Base-by-base conservation (phyloP, 257 asterid species). In the Solanum pinnatisectum region DNA sequence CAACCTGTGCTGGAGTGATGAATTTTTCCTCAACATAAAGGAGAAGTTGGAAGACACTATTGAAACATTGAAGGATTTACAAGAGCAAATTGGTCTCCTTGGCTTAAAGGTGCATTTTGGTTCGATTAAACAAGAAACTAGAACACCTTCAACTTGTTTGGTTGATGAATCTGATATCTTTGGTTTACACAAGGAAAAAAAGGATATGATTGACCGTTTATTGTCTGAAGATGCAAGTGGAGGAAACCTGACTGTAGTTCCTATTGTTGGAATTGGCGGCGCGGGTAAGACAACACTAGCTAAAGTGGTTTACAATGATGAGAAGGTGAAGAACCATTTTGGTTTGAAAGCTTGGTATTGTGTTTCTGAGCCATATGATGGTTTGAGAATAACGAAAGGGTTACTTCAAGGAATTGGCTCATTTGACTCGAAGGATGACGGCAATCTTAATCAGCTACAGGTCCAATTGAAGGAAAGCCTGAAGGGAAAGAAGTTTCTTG, bases 201-300 rank as follows among this genome's bases (percentile, higher is more conserved):
- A 52, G 63, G 63, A 16, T 16, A 18, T 52, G 10, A 5, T 52
- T 52, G n/a, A 6, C 23, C 32, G 70, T 67, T 16, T 88, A 12
- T 18, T 84, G 3, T 35, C 46, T 59, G 52, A n/a, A 56, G 86
- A 52, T 15, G 74, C 40, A 35, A 35, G 4, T 72, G 27, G 3
- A 4, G 49, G 70, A 8, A 8, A 52, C 7, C 63, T 52, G 63
- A 6, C 10, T 52, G n/a, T 52, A 15, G n/a, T 52, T 16, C 63
- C 63, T 52, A 18, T 52, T 52, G 63, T 52, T 52, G 63, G 63
- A 52, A 16, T 52, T n/a, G 63, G n/a, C 23, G 63, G 63, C 0
- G 10, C 18, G 10, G 96, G 95, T 83, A 94, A 93, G 90, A 94
- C 94, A 3, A 93, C 94, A 25, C 92, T 94, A 49, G 94, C 96